Evolutionary conservation across 2,329 filamentous ascomycete species (phyloP).

Genomic region (Parastagonospora avenae): DNA sequence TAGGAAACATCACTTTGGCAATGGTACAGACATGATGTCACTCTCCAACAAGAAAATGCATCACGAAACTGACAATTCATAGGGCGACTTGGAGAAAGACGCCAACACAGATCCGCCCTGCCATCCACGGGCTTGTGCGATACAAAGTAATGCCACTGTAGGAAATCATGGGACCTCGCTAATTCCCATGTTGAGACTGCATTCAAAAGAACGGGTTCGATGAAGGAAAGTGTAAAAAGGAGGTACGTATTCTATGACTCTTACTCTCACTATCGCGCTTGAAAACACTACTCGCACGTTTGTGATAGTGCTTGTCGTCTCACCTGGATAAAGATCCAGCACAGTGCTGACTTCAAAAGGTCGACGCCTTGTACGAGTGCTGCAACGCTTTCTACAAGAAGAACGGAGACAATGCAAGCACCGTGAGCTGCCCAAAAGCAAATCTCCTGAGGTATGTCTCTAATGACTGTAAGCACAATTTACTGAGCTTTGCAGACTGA

Average conservation of each 20-base stretch:
- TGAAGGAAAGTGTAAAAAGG: constrained; percentile 77
- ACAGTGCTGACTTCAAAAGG: constrained; percentile 48
- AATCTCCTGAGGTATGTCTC: constrained; percentile 64
- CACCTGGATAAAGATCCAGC: neutral
- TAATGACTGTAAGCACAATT: neutral
- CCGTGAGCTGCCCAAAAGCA: constrained; percentile 84
- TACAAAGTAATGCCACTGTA: constrained; percentile 69
- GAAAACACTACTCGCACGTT: neutral
- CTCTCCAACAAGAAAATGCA: constrained; percentile 4
- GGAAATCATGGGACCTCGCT: constrained; percentile 1
- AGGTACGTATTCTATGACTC: constrained; percentile 39
- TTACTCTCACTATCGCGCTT: neutral
- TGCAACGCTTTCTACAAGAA: constrained; percentile 86
- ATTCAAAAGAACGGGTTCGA: constrained; percentile 83
- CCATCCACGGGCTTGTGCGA: constrained; percentile 86
- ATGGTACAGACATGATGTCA: constrained; percentile 42
- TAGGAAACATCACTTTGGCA: constrained; percentile 5
- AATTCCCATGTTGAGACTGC: constrained; percentile 64
- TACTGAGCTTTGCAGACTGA: constrained; percentile 58
- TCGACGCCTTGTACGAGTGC: constrained; percentile 91
- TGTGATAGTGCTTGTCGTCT: neutral
- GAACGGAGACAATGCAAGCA: constrained; percentile 75
- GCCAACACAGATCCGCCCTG: constrained; percentile 78
- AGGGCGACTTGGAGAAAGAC: constrained; percentile 68
- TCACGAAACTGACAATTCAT: constrained; percentile 9